These are phyloP conservation scores for Pulicaria dysenterica DNA, from an alignment of 129 eudicot genomes.

Conservation along the genomic window DNA sequence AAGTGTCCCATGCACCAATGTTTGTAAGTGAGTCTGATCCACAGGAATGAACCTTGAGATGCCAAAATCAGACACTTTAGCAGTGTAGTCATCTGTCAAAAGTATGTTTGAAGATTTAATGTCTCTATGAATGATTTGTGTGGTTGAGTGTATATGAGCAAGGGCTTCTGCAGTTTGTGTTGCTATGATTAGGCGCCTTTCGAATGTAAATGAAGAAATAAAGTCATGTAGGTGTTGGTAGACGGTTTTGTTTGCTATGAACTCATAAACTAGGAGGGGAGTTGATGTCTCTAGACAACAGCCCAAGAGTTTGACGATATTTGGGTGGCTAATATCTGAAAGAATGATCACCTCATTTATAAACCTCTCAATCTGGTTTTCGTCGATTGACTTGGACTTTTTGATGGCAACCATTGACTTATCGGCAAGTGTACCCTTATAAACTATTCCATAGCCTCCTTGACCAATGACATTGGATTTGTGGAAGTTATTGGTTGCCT, in stretches of 20 bases:
- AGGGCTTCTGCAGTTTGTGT: constrained; percentile 6
- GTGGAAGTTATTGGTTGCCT: constrained; percentile 17
- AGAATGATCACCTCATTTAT: constrained; percentile 33
- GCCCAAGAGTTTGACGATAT: constrained; percentile 33
- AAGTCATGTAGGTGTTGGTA: constrained; percentile 25
- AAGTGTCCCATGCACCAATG: too few relatives aligned
- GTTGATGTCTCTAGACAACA: constrained; percentile 33
- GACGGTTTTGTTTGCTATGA: constrained; percentile 31
- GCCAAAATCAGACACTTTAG: background rate
- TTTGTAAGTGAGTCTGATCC: too few relatives aligned
- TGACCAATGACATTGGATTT: constrained; percentile 6
- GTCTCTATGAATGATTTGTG: constrained; percentile 14
- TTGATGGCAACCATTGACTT: constrained; percentile 22
- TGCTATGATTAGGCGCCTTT: constrained; percentile 21
- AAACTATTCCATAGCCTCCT: constrained; percentile 1
- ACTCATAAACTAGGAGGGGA: constrained; percentile 35
- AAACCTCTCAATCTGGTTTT: constrained; percentile 34
- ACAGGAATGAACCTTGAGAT: too few relatives aligned
- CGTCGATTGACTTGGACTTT: constrained; percentile 26
- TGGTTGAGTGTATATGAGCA: constrained; percentile 20
- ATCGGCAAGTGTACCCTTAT: constrained; percentile 9
- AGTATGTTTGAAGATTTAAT: constrained; percentile 27
- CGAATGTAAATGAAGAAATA: constrained; percentile 1
- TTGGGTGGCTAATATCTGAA: constrained; percentile 31
- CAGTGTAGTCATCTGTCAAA: constrained; percentile 28